Percentiles rank a stretch among this genome's conserved stretches.
Conservation (phyloP, 768 basidiomycete genomes). For the Rhodotorula paludigena region DNA sequence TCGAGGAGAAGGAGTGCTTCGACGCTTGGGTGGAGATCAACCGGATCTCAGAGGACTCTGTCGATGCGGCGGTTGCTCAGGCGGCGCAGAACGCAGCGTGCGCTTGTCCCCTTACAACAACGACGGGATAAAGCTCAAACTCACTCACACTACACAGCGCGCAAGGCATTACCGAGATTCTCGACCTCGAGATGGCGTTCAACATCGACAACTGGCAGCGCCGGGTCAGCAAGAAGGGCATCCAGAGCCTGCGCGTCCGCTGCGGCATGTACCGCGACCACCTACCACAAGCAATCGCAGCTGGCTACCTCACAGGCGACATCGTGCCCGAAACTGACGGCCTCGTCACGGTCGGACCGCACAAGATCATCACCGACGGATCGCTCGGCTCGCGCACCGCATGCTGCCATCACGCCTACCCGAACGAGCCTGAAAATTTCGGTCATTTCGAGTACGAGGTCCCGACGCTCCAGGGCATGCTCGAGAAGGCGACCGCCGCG, state of each 20-base stretch:
- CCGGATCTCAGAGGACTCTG: conserved; percentile 26
- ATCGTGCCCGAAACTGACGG: conserved; percentile 31
- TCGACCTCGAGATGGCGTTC: conserved; percentile 43
- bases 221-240: conserved; percentile 22
- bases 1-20: conserved; percentile 42
- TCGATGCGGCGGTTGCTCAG: conserved; percentile 31
- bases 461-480: conserved; percentile 27
- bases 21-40: conserved; percentile 27
- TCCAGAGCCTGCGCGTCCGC: conserved; percentile 32
- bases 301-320: conserved; percentile 34
- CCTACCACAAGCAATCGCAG: conserved; percentile 30
- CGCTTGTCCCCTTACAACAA: conserved; percentile 6
- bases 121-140: background rate
- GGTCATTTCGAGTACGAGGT: conserved; percentile 28
- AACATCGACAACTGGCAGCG: conserved; percentile 35
- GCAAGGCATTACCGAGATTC: conserved; percentile 42
- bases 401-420: conserved; percentile 42
- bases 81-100: conserved; percentile 41
- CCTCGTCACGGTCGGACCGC: conserved; percentile 36
- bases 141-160: conserved; percentile 11
- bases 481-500: conserved; percentile 27
- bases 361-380: conserved; percentile 44
- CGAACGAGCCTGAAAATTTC: conserved; percentile 30
- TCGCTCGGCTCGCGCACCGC: conserved; percentile 43
- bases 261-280: conserved; percentile 40